A percentile compares a stretch with the other conserved stretches of the same genome.
Evolutionary conservation across 768 basidiomycete species (phyloP).

Genomic region (Boletus vinaceobasis): DNA sequence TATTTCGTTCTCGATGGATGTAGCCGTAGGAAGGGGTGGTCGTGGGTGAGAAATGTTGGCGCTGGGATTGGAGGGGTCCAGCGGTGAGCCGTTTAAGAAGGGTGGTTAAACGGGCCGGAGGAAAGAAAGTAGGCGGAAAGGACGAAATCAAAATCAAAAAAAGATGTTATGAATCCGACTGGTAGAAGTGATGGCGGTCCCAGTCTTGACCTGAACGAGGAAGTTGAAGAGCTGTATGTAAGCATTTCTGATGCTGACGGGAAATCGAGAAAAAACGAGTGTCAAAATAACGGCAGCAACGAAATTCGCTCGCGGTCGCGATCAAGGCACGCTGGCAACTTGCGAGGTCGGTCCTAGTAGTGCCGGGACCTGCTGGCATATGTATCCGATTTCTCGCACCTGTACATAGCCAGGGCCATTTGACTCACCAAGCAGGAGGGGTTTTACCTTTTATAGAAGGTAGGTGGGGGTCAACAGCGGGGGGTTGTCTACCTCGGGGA

Average conservation of each 20-base stretch:
- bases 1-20: neutral
- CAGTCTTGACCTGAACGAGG: neutral
- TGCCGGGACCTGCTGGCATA: slow-evolving; percentile 14
- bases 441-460: slow-evolving; percentile 1
- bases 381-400: slow-evolving; percentile 1
- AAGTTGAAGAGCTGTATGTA: slow-evolving; percentile 3
- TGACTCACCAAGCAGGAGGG: slow-evolving; percentile 4
- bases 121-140: neutral
- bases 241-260: slow-evolving; percentile 4
- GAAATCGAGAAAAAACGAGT: neutral
- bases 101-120: slow-evolving; percentile 13
- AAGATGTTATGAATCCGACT: neutral
- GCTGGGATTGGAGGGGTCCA: neutral
- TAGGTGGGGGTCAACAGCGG: slow-evolving; percentile 6
- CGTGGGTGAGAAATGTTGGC: slow-evolving; percentile 6
- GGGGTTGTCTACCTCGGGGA: slow-evolving; percentile 12
- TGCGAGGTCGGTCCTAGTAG: slow-evolving; percentile 16
- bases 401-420: too few species aligned
- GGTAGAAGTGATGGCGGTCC: neutral
- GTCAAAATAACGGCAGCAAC: slow-evolving; percentile 19
- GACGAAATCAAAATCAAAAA: neutral
- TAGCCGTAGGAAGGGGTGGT: neutral
- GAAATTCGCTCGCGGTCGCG: slow-evolving; percentile 12
- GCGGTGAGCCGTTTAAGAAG: slow-evolving; percentile 4
- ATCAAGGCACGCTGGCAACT: slow-evolving; percentile 16